Base-by-base conservation (phyloP, 2,329 filamentous ascomycete genomes). In the Exophiala viscosa region DNA sequence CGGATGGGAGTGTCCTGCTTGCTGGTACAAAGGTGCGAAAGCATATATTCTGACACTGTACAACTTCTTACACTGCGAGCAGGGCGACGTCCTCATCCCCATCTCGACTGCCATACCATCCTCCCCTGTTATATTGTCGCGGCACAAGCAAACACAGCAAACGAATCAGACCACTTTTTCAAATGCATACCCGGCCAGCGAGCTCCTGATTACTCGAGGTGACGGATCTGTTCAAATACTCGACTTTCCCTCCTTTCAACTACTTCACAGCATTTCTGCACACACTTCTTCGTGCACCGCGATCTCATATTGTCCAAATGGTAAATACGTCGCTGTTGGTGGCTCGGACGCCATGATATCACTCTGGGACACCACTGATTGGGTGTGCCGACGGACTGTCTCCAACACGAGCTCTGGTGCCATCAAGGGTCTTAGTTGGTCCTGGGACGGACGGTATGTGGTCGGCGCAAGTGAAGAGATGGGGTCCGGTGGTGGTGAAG, bases 151-250 rank as follows among this genome's bases (percentile, higher is more conserved):
- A 62, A 57, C 69, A 15, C 63, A 75, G 32, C 74, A 76, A 62
- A 77, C 75, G 1, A 77, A 77, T 55, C 72, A 72, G 15, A 75
- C 73, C 5, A 68, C 70, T 17, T 77, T 77, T 64, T 73, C 73
- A 14, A 68, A 76, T 55, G 67, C 73, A 34, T 65, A 71, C 51
- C 70, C 70, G 6, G 65, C 72, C 17, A 64, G 71, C 8, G 67
- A 74, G 49, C 65, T 76, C 46, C 70, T 77, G 56, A 69, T 75
- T 91, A 77, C 75, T 18, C 75, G 73, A 13, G 74, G 75, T 55
- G 73, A 77, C 58, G 75, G 75, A 51, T 72, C 69, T 28, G 73
- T 77, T 52, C 75, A 75, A 52, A 72, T 76, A 55, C 63, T 74
- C 49, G 71, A 70, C 31, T 76, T 75, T 58, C 73, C 75, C 4